Conservation (phyloP, 2,329 filamentous ascomycete species). For the Hypoxylon sp. region DNA sequence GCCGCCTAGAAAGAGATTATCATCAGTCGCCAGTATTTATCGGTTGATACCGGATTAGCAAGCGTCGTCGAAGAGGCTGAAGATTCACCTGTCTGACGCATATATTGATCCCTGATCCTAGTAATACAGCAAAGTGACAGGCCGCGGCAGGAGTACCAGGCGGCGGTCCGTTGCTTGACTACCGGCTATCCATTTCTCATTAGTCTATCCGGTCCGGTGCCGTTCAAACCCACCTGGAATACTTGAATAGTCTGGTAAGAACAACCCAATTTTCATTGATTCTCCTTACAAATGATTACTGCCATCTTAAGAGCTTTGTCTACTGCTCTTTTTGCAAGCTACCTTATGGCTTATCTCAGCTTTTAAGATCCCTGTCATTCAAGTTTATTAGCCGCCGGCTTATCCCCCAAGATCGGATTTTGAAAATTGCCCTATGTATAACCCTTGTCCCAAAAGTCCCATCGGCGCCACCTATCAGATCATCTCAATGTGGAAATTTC, state of each 20-base stretch:
- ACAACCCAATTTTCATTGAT: constrained; percentile 16
- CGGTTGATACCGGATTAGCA: constrained; percentile 28
- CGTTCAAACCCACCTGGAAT: constrained; percentile 16
- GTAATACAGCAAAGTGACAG: constrained; percentile 31
- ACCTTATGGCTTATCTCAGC: constrained; percentile 23
- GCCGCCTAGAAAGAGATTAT: constrained; percentile 28
- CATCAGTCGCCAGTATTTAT: constrained; percentile 32
- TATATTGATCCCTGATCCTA: constrained; percentile 42
- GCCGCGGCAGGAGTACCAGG: constrained; percentile 23
- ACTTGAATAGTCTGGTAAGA: constrained; percentile 37
- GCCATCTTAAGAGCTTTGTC: constrained; percentile 8
- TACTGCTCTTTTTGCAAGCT: constrained; percentile 11
- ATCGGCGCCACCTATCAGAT: constrained; percentile 29
- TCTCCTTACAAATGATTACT: not conserved
- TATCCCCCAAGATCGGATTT: constrained; percentile 41
- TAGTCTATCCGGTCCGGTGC: constrained; percentile 25
- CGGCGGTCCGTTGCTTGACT: constrained; percentile 34
- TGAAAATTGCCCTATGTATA: constrained; percentile 24
- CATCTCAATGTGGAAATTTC: constrained; percentile 28
- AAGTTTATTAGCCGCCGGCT: constrained; percentile 32
- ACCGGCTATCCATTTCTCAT: constrained; percentile 17
- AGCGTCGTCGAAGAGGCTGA: constrained; percentile 41
- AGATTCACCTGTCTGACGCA: constrained; percentile 38
- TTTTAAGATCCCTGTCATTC: constrained; percentile 22
- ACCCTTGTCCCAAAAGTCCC: constrained; percentile 31